A percentile compares a stretch with the other conserved stretches of the same genome.
Evolutionary conservation across 176 grass and related monocot genomes (phyloP).

Genomic region (Rhynchospora breviuscula): DNA sequence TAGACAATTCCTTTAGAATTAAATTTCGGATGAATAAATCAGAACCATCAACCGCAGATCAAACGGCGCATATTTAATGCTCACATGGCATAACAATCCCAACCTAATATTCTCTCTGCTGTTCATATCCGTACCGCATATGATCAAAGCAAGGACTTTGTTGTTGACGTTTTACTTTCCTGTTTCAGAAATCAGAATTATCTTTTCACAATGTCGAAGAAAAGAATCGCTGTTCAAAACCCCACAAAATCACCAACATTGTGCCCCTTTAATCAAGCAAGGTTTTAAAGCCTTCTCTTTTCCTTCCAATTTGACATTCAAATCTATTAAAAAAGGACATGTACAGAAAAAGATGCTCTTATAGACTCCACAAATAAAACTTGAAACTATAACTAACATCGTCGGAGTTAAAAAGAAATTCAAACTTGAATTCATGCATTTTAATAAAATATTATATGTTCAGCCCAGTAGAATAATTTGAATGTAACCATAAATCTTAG

Average conservation of each 20-base stretch:
- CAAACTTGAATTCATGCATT: no score
- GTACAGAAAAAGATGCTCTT: no score
- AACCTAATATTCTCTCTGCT: neutral
- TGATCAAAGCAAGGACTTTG: neutral
- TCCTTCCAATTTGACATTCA: neutral
- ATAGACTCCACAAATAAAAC: no score
- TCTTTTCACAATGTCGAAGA: neutral
- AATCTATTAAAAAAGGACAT: neutral
- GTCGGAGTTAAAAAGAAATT: no score
- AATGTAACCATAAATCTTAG: no score
- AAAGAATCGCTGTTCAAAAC: neutral
- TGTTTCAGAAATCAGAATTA: neutral
- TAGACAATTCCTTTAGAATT: neutral
- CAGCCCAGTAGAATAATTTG: no score
- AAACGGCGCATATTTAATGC: neutral
- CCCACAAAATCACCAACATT: neutral
- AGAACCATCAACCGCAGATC: neutral
- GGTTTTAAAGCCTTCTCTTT: neutral
- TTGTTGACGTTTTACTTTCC: neutral
- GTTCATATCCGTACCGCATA: neutral
- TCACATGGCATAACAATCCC: neutral
- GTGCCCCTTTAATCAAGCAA: neutral
- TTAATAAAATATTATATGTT: no score
- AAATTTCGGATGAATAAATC: neutral
- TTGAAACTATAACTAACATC: no score